These are phyloP conservation scores for Diaporthe helianthi DNA, from an alignment of 2,329 filamentous ascomycete species.

Conservation along the genomic window DNA sequence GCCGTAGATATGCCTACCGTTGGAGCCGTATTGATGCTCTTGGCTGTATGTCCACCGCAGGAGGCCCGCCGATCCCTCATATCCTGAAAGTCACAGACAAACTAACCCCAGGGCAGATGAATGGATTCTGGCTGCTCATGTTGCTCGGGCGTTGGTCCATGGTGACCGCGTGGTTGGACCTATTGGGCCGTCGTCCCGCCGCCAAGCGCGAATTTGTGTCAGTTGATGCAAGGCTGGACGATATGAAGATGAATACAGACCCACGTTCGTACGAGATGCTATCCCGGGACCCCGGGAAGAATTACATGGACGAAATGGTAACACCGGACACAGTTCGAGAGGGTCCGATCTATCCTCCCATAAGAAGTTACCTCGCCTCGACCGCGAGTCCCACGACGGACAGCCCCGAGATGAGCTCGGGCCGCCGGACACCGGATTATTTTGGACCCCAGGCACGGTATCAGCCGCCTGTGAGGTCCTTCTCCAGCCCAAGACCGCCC, in stretches of 20 bases:
- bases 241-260: constrained; percentile 61
- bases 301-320: constrained; percentile 53
- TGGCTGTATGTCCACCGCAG: constrained; percentile 68
- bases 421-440: constrained; percentile 61
- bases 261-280: constrained; percentile 84
- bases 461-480: constrained; percentile 61
- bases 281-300: constrained; percentile 60
- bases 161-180: constrained; percentile 80
- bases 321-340: constrained; percentile 51
- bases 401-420: constrained; percentile 38
- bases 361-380: constrained; percentile 35
- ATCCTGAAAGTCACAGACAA: neutral
- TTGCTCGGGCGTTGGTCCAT: constrained; percentile 86
- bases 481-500: constrained; percentile 62
- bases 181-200: constrained; percentile 58
- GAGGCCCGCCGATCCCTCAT: neutral
- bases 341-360: constrained; percentile 36
- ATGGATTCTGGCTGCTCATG: constrained; percentile 84
- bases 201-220: constrained; percentile 85
- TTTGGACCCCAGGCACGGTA: constrained; percentile 63
- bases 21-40: constrained; percentile 79
- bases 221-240: constrained; percentile 72
- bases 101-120: constrained; percentile 60
- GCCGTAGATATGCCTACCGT: constrained; percentile 80
- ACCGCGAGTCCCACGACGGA: constrained; percentile 31